These are phyloP conservation scores for Dendrocalamus sinicus DNA, from an alignment of 176 grass and related monocot species.

Conservation along the genomic window DNA sequence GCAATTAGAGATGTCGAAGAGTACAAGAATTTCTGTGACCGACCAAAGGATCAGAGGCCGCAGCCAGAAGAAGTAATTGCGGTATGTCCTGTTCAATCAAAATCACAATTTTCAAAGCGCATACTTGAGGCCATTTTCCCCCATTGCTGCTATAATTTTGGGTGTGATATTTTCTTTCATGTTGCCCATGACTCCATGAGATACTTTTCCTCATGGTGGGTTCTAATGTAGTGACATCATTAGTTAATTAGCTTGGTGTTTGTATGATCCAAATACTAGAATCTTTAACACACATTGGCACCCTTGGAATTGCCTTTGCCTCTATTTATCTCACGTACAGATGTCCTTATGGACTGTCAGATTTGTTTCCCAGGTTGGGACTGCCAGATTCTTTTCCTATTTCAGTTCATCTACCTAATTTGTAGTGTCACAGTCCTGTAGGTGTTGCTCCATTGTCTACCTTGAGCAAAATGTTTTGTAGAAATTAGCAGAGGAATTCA, in stretches of 20 bases:
- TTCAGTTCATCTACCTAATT: conserved; percentile 17
- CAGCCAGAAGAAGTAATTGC: conserved; percentile 96
- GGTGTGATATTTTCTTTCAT: conserved; percentile 25
- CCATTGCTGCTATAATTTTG: background rate
- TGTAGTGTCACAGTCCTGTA: conserved; percentile 1
- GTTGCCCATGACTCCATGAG: conserved; percentile 14
- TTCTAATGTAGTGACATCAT: conserved; percentile 24
- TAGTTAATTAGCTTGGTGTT: conserved; percentile 9
- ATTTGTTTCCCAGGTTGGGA: background rate
- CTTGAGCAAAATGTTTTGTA: background rate
- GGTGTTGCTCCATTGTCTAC: conserved; percentile 3
- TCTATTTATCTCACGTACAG: background rate
- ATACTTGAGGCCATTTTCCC: background rate
- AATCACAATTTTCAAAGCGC: conserved; percentile 24
- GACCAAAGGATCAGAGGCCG: conserved; percentile 76
- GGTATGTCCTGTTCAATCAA: conserved; percentile 58
- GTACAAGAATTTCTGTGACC: conserved; percentile 96
- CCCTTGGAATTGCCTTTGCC: conserved; percentile 5
- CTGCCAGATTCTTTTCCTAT: conserved; percentile 13
- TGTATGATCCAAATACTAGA: background rate
- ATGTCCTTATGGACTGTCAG: background rate
- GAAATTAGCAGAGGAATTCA: background rate
- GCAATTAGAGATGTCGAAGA: conserved; percentile 95
- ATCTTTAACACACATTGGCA: background rate
- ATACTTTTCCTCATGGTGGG: background rate